Evolutionary conservation across 78 protist genomes (phyloP), one percentile per base, ranked within the genome.

Genomic region (Speleostelium caveatum): DNA sequence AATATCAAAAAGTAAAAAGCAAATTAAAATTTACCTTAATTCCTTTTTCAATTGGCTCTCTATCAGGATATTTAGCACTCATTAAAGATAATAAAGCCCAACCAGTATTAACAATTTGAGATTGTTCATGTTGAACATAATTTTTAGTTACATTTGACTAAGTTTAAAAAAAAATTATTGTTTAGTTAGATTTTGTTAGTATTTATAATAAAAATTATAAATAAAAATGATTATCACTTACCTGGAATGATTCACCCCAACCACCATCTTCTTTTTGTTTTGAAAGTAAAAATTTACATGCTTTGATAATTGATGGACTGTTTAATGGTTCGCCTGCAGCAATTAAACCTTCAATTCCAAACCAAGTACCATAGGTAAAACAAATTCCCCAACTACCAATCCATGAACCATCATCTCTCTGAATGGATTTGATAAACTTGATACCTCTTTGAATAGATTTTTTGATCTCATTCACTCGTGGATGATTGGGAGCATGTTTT

Each of bases 351-450:
- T 89, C 95, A 35, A 96, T 49, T 22, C 95, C 99, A 66, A 96
- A 97, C 98, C 97, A 96, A 1, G 97, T 65, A 30, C 98, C 99
- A 72, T 97, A 97, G 36, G 98, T 97, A 95, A 97, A 97, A 86
- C 99, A 97, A 62, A 96, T 78, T 42, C 93, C 97, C 96, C 97
- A 93, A 26, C 56, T 32, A 30, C 96, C 96, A 7, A 89, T 39
- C 97, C 97, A 96, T 49, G 92, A 45, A 61, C 99, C 99, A 73
- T 97, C 97, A 6, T 65, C 33, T 8, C 95, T 39, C 69, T 97
- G 98, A 32, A 49, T 66, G 22, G 77, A 2, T 63, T 73, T 68
- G 66, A 97, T 75, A 62, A 58, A 94, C 17, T 76, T 42, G 33
- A 66, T 41, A 32, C 95, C 95, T 22, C 67, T 76, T 16, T 32